Base-by-base conservation (phyloP, 805 yeast genomes). In the Candida schatavii region DNA sequence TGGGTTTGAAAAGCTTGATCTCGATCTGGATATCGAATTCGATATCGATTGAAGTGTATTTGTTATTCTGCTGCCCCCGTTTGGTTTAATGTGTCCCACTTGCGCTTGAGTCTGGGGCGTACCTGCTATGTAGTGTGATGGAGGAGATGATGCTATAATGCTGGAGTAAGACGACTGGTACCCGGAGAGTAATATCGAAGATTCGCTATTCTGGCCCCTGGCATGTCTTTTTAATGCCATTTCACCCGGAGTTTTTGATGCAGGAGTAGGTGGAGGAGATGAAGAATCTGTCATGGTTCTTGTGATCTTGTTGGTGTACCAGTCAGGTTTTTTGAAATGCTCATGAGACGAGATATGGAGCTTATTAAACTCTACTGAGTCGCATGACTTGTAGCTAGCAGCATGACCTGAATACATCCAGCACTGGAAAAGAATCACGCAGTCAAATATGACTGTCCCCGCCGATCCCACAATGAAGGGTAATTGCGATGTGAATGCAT, bases 271-370 rank as follows among this genome's bases (percentile, higher is more conserved):
- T n/a, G n/a, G n/a, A n/a, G n/a, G n/a, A n/a, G n/a, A n/a, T n/a
- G n/a, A n/a, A n/a, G n/a, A n/a, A n/a, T n/a, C n/a, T n/a, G n/a
- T n/a, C 4, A 17, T 22, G 4, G 19, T 17, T 9, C 20, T 5
- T 5, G 35, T 15, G 40, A 40, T 41, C 27, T 46, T 49, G 44
- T 58, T 57, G 15, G 62, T 57, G 51, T 66, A 67, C 74, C 72
- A 68, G 41, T 63, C 68, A 1, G 71, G 70, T 35, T 62, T 61
- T 40, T 58, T 62, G 48, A 65, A 65, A 37, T 57, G 61, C 14
- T 44, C 28, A 7, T 31, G 35, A 11, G 35, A 13, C 45, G 52
- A 3, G 14, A 20, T 27, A 27, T 32, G 35, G 22, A 26, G 18
- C 5, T 20, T 3, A 7, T 23, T 23, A 7, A 7, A 11, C 11